These are phyloP conservation scores for Hyaloperonospora arabidopsidis DNA, from an alignment of 352 stramenopile species.

Conservation along the genomic window DNA sequence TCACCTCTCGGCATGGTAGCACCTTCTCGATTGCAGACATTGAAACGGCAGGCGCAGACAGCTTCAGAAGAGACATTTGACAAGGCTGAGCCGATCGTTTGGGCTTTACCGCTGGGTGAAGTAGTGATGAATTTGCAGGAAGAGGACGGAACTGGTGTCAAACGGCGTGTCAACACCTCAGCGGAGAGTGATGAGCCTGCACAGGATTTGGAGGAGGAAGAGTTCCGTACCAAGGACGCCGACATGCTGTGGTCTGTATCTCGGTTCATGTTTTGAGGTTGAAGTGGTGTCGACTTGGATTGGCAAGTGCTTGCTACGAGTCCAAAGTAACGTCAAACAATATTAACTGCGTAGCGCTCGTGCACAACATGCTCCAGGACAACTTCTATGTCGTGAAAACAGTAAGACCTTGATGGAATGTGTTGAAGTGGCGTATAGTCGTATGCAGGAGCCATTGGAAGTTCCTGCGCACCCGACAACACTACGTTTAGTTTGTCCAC, in stretches of 20 bases:
- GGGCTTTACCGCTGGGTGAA: constrained; percentile 28
- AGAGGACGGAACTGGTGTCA: constrained; percentile 17
- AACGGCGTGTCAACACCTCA: constrained; percentile 28
- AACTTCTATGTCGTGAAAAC: no score
- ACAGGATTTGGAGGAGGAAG: constrained; percentile 40
- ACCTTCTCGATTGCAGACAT: constrained; percentile 21
- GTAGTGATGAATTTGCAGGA: constrained; percentile 30
- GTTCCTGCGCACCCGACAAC: no score
- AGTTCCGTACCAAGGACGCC: constrained; percentile 47
- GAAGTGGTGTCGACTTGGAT: constrained; percentile 3
- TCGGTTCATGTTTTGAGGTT: constrained; percentile 44
- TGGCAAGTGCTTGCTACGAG: constrained; percentile 14
- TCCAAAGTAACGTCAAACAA: constrained; percentile 6
- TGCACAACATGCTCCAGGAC: no score
- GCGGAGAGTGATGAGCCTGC: constrained; percentile 22
- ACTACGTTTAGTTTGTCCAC: no score
- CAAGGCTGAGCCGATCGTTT: constrained; percentile 27
- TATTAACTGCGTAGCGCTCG: constrained; percentile 26
- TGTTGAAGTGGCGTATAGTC: no score
- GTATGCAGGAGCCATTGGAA: no score
- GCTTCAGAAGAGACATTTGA: constrained; percentile 27
- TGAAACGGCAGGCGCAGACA: constrained; percentile 28
- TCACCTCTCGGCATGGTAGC: constrained; percentile 34
- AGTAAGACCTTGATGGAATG: no score
- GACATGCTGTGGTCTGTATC: constrained; percentile 53